These are phyloP conservation scores for Rhizophagus sp. DNA, from an alignment of 192 early-diverging fungal genomes.

Conservation along the genomic window DNA sequence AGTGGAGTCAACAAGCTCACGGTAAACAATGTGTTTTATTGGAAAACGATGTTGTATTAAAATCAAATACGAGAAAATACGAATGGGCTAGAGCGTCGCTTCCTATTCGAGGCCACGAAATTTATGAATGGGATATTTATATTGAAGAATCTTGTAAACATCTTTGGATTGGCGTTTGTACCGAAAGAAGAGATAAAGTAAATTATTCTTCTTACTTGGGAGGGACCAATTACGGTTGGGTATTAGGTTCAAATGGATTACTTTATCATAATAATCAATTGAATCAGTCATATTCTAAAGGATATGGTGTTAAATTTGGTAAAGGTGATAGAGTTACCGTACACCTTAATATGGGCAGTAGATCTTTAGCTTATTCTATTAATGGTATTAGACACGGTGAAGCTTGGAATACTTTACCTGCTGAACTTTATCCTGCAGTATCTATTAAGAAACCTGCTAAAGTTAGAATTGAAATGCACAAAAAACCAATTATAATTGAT, in stretches of 20 bases:
- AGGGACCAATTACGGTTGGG: not conserved
- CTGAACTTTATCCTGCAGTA: conserved; percentile 7
- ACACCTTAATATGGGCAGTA: not conserved
- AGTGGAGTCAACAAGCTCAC: not conserved
- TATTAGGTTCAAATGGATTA: conserved; percentile 5
- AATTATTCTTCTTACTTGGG: conserved; percentile 19
- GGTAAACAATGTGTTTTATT: not conserved
- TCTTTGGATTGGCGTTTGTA: conserved; percentile 7
- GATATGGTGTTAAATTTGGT: not conserved
- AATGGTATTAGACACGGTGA: not conserved
- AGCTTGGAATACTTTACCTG: not conserved
- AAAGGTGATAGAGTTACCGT: not conserved
- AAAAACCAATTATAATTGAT: not conserved
- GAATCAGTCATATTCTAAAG: not conserved
- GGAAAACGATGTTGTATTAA: not conserved
- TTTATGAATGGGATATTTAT: conserved; percentile 26
- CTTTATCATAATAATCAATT: not conserved
- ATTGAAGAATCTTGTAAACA: conserved; percentile 18
- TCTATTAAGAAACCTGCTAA: not conserved
- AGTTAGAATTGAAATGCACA: conserved; percentile 1
- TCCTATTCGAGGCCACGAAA: conserved; percentile 3
- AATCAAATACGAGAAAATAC: not conserved
- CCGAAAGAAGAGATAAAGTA: not conserved
- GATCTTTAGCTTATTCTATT: conserved; percentile 10
- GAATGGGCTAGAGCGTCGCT: not conserved